Evolutionary conservation across 2,329 filamentous ascomycete genomes (phyloP), one percentile per base, ranked within the genome.

Genomic region (Cladosporium sp.): DNA sequence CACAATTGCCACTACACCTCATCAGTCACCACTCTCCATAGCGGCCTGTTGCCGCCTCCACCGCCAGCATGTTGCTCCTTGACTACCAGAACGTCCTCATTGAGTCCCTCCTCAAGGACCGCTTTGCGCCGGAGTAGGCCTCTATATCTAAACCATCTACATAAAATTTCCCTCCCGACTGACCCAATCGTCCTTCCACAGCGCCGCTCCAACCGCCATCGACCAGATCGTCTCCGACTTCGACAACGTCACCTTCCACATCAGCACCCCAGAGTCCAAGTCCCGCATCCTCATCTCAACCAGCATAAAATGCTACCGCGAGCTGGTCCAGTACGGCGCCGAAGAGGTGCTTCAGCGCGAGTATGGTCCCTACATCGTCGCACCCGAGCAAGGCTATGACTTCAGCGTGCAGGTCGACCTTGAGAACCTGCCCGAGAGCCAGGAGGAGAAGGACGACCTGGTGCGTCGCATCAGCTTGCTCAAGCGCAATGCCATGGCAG

Each of bases 31-130:
- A n/a, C 13, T n/a, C 4, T 15, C 15, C 4, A 15, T n/a, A 35
- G 32, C 32, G 32, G 32, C 32, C 32, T 35, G 32, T 16, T 35
- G 32, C 32, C 32, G 32, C 32, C 32, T 35, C 5, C 25, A 18
- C 52, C 47, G 53, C 53, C 68, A 69, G 59, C 57, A 85, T 85
- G 93, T 84, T 98, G 76, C 85, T 98, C 62, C 84, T 99, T 69
- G 94, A 98, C 75, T 98, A 98, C 66, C 93, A 98, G 71, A 99
- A 98, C 72, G 89, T 95, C 45, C 81, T 98, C 68, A 95, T 99
- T 63, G 90, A 97, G 76, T 92, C 91, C 63, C 83, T 98, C 60
- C 82, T 99, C 59, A 94, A 85, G 61, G 94, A 99, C 76, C 82
- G 93, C 65, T 95, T 98, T 76, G 88, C 57, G 20, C 56, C 55